phyloP scores from a whole-genome alignment of 805 yeast genomes.

The Komagataella kurtzmanii region DNA sequence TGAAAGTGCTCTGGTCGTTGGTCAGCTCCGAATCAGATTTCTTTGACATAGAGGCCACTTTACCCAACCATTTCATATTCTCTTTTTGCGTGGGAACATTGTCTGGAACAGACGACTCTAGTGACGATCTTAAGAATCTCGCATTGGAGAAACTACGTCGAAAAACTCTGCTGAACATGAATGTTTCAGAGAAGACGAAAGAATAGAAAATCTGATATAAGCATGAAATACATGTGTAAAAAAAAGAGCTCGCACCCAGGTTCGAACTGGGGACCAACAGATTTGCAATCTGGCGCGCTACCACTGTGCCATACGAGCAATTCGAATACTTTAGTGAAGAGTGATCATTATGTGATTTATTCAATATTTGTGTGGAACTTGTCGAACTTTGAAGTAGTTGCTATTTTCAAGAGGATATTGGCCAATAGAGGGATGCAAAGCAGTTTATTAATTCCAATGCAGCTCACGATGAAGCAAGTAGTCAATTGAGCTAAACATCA shows the following conservation, averaged over 20 bases:
- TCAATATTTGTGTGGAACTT: too few relatives aligned
- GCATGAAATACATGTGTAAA: constrained; percentile 9
- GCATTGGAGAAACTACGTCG: background rate
- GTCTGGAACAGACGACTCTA: constrained; percentile 12
- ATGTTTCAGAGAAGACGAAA: background rate
- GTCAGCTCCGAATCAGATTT: background rate
- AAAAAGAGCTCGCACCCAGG: constrained; percentile 74
- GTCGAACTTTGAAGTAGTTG: too few relatives aligned
- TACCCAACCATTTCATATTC: constrained; percentile 18
- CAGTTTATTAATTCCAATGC: too few relatives aligned
- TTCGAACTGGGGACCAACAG: constrained; percentile 97
- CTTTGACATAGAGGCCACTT: constrained; percentile 2
- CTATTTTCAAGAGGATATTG: too few relatives aligned
- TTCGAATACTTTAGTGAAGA: background rate
- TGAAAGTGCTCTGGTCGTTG: background rate
- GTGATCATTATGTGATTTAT: too few relatives aligned
- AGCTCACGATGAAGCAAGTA: too few relatives aligned
- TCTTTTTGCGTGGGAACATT: constrained; percentile 21
- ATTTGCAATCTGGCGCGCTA: constrained; percentile 99
- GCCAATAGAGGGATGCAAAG: too few relatives aligned
- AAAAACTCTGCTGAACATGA: background rate
- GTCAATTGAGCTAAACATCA: too few relatives aligned
- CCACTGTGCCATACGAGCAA: constrained; percentile 71
- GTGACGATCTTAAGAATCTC: background rate
- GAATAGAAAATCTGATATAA: background rate